A percentile compares a stretch with the other conserved stretches of the same genome.
Evolutionary conservation across 2,329 filamentous ascomycete species (phyloP).

Genomic region (Amylocarpus encephaloides): DNA sequence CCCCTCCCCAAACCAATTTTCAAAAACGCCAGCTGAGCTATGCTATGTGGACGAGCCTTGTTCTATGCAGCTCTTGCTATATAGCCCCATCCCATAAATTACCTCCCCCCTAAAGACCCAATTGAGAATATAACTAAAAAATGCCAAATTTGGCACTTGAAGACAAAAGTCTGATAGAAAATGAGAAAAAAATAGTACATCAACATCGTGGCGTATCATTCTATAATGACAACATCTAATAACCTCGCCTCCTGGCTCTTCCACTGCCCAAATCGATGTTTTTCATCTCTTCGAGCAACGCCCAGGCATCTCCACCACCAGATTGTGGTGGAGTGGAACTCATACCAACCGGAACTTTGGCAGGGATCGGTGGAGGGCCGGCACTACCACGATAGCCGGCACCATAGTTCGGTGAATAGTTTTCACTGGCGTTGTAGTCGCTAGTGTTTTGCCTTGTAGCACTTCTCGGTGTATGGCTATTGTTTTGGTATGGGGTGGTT

Average conservation of each 20-base stretch:
- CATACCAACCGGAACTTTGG: constrained; percentile 58
- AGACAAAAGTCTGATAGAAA: background rate
- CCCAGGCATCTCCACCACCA: constrained; percentile 41
- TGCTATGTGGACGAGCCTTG: background rate
- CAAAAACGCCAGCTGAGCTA: background rate
- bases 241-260: constrained; percentile 33
- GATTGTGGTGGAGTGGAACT: constrained; percentile 34
- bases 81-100: background rate
- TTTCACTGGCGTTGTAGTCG: constrained; percentile 26
- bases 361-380: constrained; percentile 55
- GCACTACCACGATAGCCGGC: constrained; percentile 30
- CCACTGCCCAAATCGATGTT: constrained; percentile 60
- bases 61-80: constrained; percentile 1
- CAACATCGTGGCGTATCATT: background rate
- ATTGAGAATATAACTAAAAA: background rate
- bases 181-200: background rate
- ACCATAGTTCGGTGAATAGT: constrained; percentile 24
- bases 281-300: constrained; percentile 66
- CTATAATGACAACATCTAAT: constrained; percentile 6
- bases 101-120: background rate
- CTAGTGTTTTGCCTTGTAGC: constrained; percentile 23
- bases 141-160: background rate
- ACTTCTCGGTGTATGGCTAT: constrained; percentile 20
- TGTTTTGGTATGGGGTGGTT: constrained; percentile 27
- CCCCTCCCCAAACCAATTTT: background rate